Base-by-base conservation (phyloP, 1,139 yeast genomes). In the Debaryomyces sp. region DNA sequence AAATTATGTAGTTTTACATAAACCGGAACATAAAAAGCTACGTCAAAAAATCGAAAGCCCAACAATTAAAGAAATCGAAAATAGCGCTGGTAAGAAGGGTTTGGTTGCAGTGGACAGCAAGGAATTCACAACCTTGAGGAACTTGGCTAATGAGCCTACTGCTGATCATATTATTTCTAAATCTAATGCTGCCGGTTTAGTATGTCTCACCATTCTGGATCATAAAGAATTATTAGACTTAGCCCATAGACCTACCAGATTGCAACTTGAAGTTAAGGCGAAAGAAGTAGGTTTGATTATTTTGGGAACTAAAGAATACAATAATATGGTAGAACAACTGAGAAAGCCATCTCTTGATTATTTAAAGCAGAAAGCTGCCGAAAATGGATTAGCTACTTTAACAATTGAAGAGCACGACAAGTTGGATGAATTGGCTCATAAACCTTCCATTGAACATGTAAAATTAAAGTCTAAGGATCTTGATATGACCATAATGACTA, bases 231-330 rank as follows among this genome's bases (percentile, higher is more conserved):
- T 70, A 47, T 47, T 52, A 13, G 57, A 56, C 32, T 48, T 58
- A 7, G 64, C 72, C 1, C 50, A 63, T 23, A 58, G 59, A 15
- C 77, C 77, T n/a, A 54, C 60, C 17, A 26, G 42, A 5, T 55
- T 53, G 2, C 61, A 56, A 21, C 17, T 48, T 21, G 27, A n/a
- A 23, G 34, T 15, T 13, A 41, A 41, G 22, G 44, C 45, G n/a
- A 29, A 36, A 17, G 32, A 36, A 17, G 5, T 13, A 7, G 62
- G 61, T 2, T 52, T 55, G 47, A 50, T 53, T 9, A 55, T 59
- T 6, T 18, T 66, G 13, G 51, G 59, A 2, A 45, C 50, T 9
- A 54, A 53, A 2, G 63, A 61, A 36, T 53, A 51, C 13, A 42
- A 51, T 23, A 43, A 41, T 24, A 44, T 55, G 44, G 37, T 37